Evolutionary conservation across 495 filamentous ascomycete species (phyloP).

Genomic region (Penicillium lagena): DNA sequence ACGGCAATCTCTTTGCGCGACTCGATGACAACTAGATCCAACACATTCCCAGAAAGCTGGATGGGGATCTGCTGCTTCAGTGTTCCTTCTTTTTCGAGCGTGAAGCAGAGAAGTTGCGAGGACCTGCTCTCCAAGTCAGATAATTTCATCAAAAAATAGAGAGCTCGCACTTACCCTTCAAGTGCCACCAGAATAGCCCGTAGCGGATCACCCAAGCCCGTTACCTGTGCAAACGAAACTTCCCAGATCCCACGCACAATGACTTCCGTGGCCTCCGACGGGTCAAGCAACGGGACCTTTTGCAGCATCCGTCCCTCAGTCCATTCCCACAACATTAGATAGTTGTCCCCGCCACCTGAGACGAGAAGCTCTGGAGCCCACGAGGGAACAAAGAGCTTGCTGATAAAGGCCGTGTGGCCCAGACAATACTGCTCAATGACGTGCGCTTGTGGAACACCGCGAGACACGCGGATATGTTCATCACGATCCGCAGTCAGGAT

Average conservation of each 20-base stretch:
- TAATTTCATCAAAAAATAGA: not conserved
- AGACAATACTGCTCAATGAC: constrained; percentile 86
- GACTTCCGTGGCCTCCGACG: constrained; percentile 14
- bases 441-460: constrained; percentile 75
- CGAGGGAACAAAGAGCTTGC: constrained; percentile 58
- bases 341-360: constrained; percentile 80
- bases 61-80: constrained; percentile 43
- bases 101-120: constrained; percentile 54
- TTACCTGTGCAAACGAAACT: constrained; percentile 9
- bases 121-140: constrained; percentile 36
- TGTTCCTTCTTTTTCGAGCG: constrained; percentile 29
- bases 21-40: constrained; percentile 43
- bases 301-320: constrained; percentile 42
- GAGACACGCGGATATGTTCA: constrained; percentile 92
- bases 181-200: constrained; percentile 52
- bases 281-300: constrained; percentile 30
- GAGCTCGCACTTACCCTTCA: constrained; percentile 52
- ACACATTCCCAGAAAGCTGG: constrained; percentile 50
- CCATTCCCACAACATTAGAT: constrained; percentile 83
- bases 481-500: constrained; percentile 89
- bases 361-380: constrained; percentile 55
- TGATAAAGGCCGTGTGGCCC: constrained; percentile 79
- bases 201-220: constrained; percentile 4
- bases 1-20: constrained; percentile 38
- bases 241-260: constrained; percentile 35